These are phyloP conservation scores for Capsicum rhomboideum DNA, from an alignment of 257 asterid species.

Conservation along the genomic window DNA sequence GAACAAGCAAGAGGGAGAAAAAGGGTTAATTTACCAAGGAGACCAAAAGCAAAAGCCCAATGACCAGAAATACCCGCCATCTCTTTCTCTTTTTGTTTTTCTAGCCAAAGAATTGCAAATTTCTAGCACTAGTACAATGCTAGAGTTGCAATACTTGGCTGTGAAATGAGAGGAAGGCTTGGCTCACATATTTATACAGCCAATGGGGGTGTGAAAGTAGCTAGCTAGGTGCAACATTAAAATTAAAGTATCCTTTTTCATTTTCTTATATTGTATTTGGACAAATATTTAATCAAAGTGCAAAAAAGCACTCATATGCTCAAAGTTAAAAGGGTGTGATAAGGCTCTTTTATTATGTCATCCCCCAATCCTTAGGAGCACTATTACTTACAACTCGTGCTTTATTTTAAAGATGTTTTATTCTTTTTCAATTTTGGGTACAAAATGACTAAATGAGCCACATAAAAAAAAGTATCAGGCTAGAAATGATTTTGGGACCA, in stretches of 20 bases:
- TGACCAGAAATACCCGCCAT: slow-evolving; percentile 1
- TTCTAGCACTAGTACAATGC: background rate
- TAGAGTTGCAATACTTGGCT: slow-evolving; percentile 1
- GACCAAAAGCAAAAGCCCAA: slow-evolving; percentile 41
- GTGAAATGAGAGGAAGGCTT: background rate
- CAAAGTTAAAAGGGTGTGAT: no score
- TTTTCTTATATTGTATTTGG: background rate
- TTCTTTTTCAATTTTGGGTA: background rate
- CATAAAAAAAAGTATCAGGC: background rate
- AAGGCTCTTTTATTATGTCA: slow-evolving; percentile 12
- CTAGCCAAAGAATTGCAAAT: background rate
- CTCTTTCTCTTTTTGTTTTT: background rate
- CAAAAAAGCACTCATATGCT: background rate
- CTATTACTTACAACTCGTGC: slow-evolving; percentile 8
- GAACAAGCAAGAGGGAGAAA: background rate
- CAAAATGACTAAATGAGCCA: background rate
- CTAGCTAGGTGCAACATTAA: background rate
- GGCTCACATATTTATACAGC: background rate
- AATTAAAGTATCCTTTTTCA: background rate
- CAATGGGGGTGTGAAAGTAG: background rate
- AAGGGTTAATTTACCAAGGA: slow-evolving; percentile 27
- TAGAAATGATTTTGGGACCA: background rate
- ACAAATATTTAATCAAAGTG: background rate
- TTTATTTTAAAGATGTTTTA: background rate
- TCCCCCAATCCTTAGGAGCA: slow-evolving; percentile 13